Base-by-base conservation (phyloP, 208 protist genomes). In the Herpetomonas samuelpessoai region DNA sequence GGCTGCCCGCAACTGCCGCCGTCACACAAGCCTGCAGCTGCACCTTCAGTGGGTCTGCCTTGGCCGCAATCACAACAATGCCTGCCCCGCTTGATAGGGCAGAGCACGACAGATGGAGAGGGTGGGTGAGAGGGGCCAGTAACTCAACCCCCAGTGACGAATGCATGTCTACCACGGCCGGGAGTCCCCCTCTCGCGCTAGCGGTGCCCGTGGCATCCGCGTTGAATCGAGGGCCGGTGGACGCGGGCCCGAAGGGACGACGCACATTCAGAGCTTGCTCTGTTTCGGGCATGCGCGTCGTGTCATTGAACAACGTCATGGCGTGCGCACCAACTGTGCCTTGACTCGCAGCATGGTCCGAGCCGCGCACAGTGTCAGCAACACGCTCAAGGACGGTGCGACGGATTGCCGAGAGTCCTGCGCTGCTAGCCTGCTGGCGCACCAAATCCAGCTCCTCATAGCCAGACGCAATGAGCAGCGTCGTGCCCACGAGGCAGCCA, bases 361-460 rank as follows among this genome's bases (percentile, higher is more conserved):
- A n/a, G n/a, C n/a, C n/a, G n/a, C n/a, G n/a, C n/a, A n/a, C n/a
- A n/a, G n/a, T 64, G 10, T 47, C 39, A 19, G 3, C 65, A 4
- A 56, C 2, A 4, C 54, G 41, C 39, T 62, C 26, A 55, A 60
- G 62, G 16, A 94, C 58, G 29, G 85, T 65, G 24, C 88, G 81
- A n/a, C 81, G 76, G 2, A 88, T 71, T 52, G 83, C 84, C 16
- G 74, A 76, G 0, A 88, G 72, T 16, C 35, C 35, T 18, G 76
- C 69, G 54, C 89, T 78, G 58, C 79, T 57, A 31, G 65, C 64
- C 12, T 59, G 71, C 35, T 78, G 62, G 30, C 58, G 68, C 41
- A 91, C 81, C 26, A 86, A 28, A 45, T 82, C 77, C 28, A 88
- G 73, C 72, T 90, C 81, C 68, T 92, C 85, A 65, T 82, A 95